Evolutionary conservation across 73 alveolate genomes (phyloP).

Genomic region (Paramecium pentaurelia): DNA sequence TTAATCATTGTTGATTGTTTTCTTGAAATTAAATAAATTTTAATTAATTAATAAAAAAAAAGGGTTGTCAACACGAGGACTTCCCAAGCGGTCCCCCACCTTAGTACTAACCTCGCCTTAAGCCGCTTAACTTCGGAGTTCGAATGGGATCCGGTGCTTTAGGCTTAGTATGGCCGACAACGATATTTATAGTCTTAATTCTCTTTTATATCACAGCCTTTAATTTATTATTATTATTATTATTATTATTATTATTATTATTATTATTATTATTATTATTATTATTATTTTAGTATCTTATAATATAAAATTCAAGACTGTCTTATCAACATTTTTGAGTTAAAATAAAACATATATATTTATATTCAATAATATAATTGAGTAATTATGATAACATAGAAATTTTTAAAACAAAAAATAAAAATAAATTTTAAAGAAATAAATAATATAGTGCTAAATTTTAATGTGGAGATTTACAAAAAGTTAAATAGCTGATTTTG

Average conservation of each 20-base stretch:
- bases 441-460: not conserved
- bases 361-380: no score
- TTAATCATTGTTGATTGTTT: not conserved
- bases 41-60: slow-evolving; percentile 34
- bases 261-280: no score
- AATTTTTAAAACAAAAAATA: no score
- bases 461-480: slow-evolving; percentile 8
- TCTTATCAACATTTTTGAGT: no score
- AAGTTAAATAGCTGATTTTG: not conserved
- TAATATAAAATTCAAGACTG: no score
- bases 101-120: slow-evolving; percentile 99
- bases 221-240: not conserved
- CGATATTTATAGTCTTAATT: not conserved
- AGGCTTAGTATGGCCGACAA: slow-evolving; percentile 99
- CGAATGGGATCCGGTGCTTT: slow-evolving; percentile 99
- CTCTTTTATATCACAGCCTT: not conserved
- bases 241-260: no score
- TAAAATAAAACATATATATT: no score
- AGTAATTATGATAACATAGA: no score
- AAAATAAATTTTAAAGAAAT: no score
- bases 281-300: no score
- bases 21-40: not conserved
- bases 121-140: slow-evolving; percentile 99
- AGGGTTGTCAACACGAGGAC: slow-evolving; percentile 92
- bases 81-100: slow-evolving; percentile 99